These are phyloP conservation scores for Hirschioporus abietinus DNA, from an alignment of 768 basidiomycete genomes.

Conservation along the genomic window DNA sequence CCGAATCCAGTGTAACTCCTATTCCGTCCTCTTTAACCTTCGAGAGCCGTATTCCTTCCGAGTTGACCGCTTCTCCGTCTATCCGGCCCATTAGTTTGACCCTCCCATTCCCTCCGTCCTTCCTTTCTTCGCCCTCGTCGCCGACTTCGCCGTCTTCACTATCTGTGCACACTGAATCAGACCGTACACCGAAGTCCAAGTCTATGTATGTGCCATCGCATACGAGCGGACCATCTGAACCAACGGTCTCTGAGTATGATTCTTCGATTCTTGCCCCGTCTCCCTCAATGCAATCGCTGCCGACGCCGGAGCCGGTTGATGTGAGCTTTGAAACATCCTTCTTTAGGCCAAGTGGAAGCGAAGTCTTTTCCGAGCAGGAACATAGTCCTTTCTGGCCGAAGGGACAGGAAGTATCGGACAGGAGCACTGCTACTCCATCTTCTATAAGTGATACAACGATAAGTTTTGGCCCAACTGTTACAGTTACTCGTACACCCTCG, in stretches of 20 bases:
- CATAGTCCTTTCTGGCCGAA: conserved; percentile 10
- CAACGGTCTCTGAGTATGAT: conserved; percentile 8
- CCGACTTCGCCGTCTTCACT: not conserved
- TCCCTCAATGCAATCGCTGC: conserved; percentile 30
- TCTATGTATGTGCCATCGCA: conserved; percentile 15
- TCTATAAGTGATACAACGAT: not conserved
- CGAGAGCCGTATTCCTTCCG: not conserved
- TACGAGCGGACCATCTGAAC: conserved; percentile 29
- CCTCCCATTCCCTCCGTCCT: not conserved
- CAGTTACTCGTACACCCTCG: not conserved
- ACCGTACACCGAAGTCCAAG: not conserved
- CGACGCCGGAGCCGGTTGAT: conserved; percentile 56
- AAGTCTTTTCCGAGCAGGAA: conserved; percentile 21
- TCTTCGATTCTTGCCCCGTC: conserved; percentile 28
- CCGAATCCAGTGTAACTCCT: not conserved
- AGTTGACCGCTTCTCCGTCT: not conserved
- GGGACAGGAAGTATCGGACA: not conserved
- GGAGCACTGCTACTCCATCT: not conserved
- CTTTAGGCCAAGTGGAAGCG: conserved; percentile 51
- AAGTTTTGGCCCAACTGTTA: not conserved
- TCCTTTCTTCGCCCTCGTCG: not conserved
- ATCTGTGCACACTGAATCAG: not conserved
- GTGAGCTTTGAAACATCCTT: conserved; percentile 71
- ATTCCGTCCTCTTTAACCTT: not conserved
- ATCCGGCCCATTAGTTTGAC: not conserved